Conservation (phyloP, 1,139 yeast species). For the Scheffersomyces parashehatae region DNA sequence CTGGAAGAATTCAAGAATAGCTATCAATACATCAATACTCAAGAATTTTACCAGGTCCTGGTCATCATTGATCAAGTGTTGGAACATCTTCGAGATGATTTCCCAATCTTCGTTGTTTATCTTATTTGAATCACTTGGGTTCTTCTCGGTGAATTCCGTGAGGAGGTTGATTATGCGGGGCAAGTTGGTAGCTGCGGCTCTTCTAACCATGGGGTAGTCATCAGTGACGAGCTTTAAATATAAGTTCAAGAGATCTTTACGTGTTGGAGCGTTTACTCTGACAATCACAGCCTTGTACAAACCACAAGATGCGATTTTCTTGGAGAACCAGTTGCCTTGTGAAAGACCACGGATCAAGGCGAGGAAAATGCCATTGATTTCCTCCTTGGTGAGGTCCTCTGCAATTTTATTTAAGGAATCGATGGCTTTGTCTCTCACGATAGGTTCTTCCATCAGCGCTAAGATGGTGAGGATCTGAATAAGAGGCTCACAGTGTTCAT, state of each 20-base stretch:
- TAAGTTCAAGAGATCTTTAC: constrained; percentile 63
- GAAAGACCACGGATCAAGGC: constrained; percentile 78
- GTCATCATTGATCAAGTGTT: constrained; percentile 74
- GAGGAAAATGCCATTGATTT: constrained; percentile 66
- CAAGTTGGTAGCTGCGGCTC: constrained; percentile 86
- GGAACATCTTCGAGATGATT: constrained; percentile 77
- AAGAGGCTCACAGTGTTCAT: constrained; percentile 70
- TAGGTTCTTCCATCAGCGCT: constrained; percentile 96
- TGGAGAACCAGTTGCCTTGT: constrained; percentile 92
- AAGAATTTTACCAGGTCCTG: constrained; percentile 95
- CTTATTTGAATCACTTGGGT: constrained; percentile 22
- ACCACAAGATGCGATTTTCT: constrained; percentile 91
- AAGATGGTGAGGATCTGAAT: constrained; percentile 86
- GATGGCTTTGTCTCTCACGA: constrained; percentile 93
- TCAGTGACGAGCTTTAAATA: constrained; percentile 77
- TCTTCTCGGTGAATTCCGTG: constrained; percentile 37
- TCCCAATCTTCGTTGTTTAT: constrained; percentile 63
- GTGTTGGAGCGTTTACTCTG: constrained; percentile 54
- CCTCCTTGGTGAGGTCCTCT: constrained; percentile 62
- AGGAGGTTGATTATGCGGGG: constrained; percentile 68
- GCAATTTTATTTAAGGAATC: constrained; percentile 77
- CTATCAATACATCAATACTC: constrained; percentile 81
- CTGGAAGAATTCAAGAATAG: constrained; percentile 67
- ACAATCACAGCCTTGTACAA: constrained; percentile 72
- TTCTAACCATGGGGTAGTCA: constrained; percentile 97